Evolutionary conservation across 495 filamentous ascomycete species (phyloP).

Genomic region (Aspergillus mulundensis): DNA sequence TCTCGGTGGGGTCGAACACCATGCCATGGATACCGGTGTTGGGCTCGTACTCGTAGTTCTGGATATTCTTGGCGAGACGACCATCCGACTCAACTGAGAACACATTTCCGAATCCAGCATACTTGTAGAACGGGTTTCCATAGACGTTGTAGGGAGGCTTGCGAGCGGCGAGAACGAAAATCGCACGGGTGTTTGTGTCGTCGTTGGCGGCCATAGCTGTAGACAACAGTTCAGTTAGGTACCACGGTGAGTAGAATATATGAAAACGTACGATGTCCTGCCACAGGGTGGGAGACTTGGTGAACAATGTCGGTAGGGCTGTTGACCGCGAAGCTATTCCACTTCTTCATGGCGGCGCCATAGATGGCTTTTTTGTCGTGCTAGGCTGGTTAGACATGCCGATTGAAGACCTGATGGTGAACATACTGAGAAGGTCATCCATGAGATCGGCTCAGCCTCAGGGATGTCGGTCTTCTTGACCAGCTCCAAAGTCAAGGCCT

Average conservation of each 20-base stretch:
- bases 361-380: slow-evolving; percentile 80
- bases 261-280: slow-evolving; percentile 50
- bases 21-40: slow-evolving; percentile 82
- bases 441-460: slow-evolving; percentile 78
- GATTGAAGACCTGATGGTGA: not conserved
- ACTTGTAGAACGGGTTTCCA: slow-evolving; percentile 80
- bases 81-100: slow-evolving; percentile 65
- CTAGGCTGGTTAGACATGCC: slow-evolving; percentile 26
- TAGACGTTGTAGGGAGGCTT: slow-evolving; percentile 76
- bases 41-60: slow-evolving; percentile 71
- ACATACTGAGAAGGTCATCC: slow-evolving; percentile 79
- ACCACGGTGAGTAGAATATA: not conserved
- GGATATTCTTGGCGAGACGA: slow-evolving; percentile 61
- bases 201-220: slow-evolving; percentile 61
- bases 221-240: not conserved
- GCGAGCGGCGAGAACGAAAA: slow-evolving; percentile 75
- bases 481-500: slow-evolving; percentile 62
- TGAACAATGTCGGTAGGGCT: slow-evolving; percentile 76
- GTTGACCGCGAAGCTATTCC: slow-evolving; percentile 73
- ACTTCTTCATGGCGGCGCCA: slow-evolving; percentile 85
- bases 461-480: slow-evolving; percentile 77
- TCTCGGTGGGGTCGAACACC: slow-evolving; percentile 81
- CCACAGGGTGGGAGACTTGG: slow-evolving; percentile 66
- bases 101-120: slow-evolving; percentile 75
- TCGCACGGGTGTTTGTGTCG: slow-evolving; percentile 76